Percentiles rank a stretch among this genome's conserved stretches.
Conservation (phyloP, 768 basidiomycete species). For the Porpolomopsis calyptriformis region DNA sequence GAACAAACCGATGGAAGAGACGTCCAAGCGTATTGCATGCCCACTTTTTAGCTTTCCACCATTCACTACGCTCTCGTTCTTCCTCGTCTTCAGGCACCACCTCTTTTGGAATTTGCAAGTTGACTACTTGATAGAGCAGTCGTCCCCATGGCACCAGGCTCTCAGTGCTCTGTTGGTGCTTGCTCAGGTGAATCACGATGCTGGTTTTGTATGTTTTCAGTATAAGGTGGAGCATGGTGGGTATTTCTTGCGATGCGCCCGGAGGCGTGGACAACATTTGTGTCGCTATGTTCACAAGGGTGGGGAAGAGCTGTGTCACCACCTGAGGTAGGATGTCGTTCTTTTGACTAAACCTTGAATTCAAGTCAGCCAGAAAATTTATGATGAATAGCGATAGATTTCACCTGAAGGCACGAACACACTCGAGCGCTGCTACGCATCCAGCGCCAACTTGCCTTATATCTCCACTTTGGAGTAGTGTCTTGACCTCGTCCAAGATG, state of each 20-base stretch:
- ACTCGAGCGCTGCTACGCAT: conserved; percentile 66
- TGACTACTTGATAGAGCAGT: conserved; percentile 72
- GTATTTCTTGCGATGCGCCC: conserved; percentile 58
- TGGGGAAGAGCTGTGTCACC: conserved; percentile 58
- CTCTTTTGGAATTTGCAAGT: conserved; percentile 53
- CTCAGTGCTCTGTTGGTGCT: conserved; percentile 63
- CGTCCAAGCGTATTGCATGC: conserved; percentile 72
- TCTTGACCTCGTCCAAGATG: conserved; percentile 57
- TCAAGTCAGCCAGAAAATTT: not conserved
- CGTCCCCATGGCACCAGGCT: conserved; percentile 83
- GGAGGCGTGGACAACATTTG: conserved; percentile 59
- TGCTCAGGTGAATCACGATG: conserved; percentile 61
- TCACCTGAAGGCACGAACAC: conserved; percentile 66
- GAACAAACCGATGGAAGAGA: conserved; percentile 58
- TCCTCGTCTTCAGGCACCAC: conserved; percentile 63
- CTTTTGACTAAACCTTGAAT: conserved; percentile 57
- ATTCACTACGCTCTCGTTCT: conserved; percentile 66
- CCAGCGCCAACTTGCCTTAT: conserved; percentile 74
- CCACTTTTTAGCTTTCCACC: conserved; percentile 95
- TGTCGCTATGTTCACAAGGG: conserved; percentile 61
- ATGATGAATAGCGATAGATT: conserved; percentile 13
- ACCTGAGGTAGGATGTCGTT: conserved; percentile 49
- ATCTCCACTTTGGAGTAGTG: conserved; percentile 49
- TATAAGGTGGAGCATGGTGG: conserved; percentile 75
- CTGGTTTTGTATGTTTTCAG: conserved; percentile 80